A percentile compares a stretch with the other conserved stretches of the same genome.
Evolutionary conservation across 768 basidiomycete genomes (phyloP).

Genomic region (Suillus hirtellus): DNA sequence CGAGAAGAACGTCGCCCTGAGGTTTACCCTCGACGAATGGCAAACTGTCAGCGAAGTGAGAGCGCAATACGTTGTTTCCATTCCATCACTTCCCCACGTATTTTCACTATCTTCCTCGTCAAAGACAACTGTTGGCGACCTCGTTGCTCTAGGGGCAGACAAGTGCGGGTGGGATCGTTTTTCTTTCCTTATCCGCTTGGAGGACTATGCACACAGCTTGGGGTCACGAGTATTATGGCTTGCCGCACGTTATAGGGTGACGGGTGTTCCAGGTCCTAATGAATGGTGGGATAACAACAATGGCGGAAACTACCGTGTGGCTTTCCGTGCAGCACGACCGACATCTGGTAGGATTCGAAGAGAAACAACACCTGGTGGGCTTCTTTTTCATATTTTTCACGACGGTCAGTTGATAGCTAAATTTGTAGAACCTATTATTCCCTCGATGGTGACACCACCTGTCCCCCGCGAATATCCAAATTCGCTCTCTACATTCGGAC

Average conservation of each 20-base stretch:
- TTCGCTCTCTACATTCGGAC: neutral
- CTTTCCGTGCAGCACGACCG: slow-evolving; percentile 44
- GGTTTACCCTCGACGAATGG: slow-evolving; percentile 96
- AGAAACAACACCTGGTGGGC: slow-evolving; percentile 26
- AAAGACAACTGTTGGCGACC: neutral
- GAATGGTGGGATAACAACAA: slow-evolving; percentile 97
- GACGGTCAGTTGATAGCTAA: neutral
- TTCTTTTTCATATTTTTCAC: neutral
- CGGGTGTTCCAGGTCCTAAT: slow-evolving; percentile 38
- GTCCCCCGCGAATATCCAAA: slow-evolving; percentile 18
- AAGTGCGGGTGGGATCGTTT: slow-evolving; percentile 56
- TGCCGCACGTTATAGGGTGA: slow-evolving; percentile 52
- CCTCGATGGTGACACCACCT: neutral
- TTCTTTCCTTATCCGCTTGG: slow-evolving; percentile 63
- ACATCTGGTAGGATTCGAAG: slow-evolving; percentile 15
- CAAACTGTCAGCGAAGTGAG: slow-evolving; percentile 86
- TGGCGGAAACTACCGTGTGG: slow-evolving; percentile 74
- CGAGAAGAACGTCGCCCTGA: slow-evolving; percentile 79
- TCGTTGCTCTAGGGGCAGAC: neutral
- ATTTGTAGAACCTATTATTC: slow-evolving; percentile 13
- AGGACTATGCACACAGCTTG: slow-evolving; percentile 61
- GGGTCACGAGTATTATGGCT: slow-evolving; percentile 57
- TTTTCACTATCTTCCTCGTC: slow-evolving; percentile 20
- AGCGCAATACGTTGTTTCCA: slow-evolving; percentile 47
- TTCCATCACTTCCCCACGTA: slow-evolving; percentile 38